These are phyloP conservation scores for Cardamine resedifolia DNA, from an alignment of 345 rosid species.

Conservation along the genomic window DNA sequence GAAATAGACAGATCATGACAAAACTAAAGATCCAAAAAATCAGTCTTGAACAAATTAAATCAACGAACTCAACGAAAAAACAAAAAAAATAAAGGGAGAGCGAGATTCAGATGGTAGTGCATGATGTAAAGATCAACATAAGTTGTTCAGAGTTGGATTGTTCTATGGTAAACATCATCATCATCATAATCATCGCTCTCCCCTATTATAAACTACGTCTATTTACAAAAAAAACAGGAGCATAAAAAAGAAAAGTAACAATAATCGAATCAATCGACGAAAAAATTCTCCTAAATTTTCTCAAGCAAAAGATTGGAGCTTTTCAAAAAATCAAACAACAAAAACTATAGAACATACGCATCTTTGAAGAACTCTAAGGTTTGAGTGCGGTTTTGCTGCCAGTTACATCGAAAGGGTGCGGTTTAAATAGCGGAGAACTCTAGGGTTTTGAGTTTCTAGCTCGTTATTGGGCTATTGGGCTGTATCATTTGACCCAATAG, in stretches of 20 bases:
- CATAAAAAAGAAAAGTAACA: neutral
- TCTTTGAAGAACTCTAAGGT: too few relatives aligned
- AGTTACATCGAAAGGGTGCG: too few relatives aligned
- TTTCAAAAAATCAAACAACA: too few relatives aligned
- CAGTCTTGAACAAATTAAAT: neutral
- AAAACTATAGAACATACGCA: neutral
- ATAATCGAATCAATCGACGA: neutral
- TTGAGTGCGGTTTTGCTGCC: too few relatives aligned
- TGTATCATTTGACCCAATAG: constrained; percentile 11
- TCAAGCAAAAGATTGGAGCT: neutral
- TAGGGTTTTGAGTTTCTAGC: constrained; percentile 20
- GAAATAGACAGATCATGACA: neutral
- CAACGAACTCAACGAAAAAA: neutral
- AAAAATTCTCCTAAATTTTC: neutral
- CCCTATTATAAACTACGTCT: neutral
- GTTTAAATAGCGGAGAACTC: too few relatives aligned
- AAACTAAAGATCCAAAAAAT: neutral
- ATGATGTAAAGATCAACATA: constrained; percentile 33
- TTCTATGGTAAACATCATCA: constrained; percentile 36
- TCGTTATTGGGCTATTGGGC: constrained; percentile 21
- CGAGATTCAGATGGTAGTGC: constrained; percentile 45
- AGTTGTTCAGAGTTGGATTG: constrained; percentile 40
- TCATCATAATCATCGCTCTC: constrained; percentile 37
- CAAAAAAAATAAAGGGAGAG: neutral
- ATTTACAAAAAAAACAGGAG: neutral